phyloP scores from a whole-genome alignment of 2,329 filamentous ascomycete genomes.

The Colletotrichum liaoningense region DNA sequence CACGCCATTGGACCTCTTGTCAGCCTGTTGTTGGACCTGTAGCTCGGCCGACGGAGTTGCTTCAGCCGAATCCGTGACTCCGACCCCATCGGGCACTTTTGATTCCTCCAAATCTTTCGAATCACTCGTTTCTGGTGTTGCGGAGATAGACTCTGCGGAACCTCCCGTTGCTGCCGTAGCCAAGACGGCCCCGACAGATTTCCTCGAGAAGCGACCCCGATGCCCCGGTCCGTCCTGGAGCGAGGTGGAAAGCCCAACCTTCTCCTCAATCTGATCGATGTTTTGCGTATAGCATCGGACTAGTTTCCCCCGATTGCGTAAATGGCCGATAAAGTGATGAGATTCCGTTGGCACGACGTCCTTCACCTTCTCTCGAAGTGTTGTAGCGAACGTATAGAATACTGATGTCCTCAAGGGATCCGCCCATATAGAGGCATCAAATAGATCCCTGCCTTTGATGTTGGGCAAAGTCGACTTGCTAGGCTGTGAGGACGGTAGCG shows the following conservation, averaged over 20 bases:
- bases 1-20: conserved; percentile 52
- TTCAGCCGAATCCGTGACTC: background rate
- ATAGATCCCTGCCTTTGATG: conserved; percentile 78
- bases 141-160: background rate
- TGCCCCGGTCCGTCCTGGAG: conserved; percentile 71
- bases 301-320: conserved; percentile 75
- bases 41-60: background rate
- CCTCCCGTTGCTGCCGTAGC: conserved; percentile 28
- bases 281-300: conserved; percentile 82
- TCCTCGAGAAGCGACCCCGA: conserved; percentile 68
- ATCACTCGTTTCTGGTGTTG: background rate
- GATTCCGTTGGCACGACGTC: conserved; percentile 73
- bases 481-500: conserved; percentile 52
- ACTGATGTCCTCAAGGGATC: conserved; percentile 76
- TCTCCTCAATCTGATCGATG: conserved; percentile 79
- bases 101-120: background rate
- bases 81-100: background rate
- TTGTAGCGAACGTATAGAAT: conserved; percentile 79
- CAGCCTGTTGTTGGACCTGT: background rate
- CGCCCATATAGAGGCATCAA: conserved; percentile 77
- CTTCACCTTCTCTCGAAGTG: conserved; percentile 71
- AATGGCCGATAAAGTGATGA: conserved; percentile 75
- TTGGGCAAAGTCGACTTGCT: conserved; percentile 60
- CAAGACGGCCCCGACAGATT: conserved; percentile 47
- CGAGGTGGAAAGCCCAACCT: conserved; percentile 74